Evolutionary conservation across 371 early-diverging fungal species (phyloP), one percentile per base, ranked within the genome.

Genomic region (Rhizopus stolonifer): DNA sequence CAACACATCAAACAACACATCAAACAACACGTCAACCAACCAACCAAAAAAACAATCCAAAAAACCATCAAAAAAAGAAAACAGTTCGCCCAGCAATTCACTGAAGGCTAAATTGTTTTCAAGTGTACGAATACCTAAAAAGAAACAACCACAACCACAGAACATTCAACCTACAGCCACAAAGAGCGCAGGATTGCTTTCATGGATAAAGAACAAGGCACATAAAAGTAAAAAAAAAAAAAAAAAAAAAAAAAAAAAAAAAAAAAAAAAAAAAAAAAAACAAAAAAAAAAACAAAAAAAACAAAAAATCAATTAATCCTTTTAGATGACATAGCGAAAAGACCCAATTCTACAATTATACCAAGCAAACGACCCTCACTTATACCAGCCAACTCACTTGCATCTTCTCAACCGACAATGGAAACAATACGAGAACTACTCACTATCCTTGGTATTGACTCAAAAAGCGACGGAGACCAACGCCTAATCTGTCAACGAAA

Each of bases 401-500:
- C 36, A 2, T 14, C n/a, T n/a, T 36, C 36, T 36, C 10, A 4
- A 10, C 10, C 10, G 32, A 31, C 92, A 3, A 79, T 79, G 18
- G 85, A 87, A 51, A 77, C 87, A 18, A 74, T 90, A 50, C 65
- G 77, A 25, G 85, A 86, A 58, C 76, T 82, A 0, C 58, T 89
- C 21, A 50, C 79, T 18, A 54, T 77, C 5, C 66, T 90, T 57
- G 92, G 92, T 7, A 82, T 91, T 44, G 83, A 85, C 21, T 79
- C 87, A 22, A 79, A 85, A 32, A 77, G 77, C 26, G 81, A 83
- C 25, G 64, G 59, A 11, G 90, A 87, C n/a, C 85, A 81, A 48
- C 89, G 87, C 65, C 66, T 89, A 51, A 79, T 84, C 44, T 87
- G 88, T 46, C 67, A 79, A 15, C 82, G 91, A 36, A 79, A 78